Evolutionary conservation across 495 filamentous ascomycete species (phyloP), one percentile per base, ranked within the genome.

Genomic region (Usnea hakonensis): DNA sequence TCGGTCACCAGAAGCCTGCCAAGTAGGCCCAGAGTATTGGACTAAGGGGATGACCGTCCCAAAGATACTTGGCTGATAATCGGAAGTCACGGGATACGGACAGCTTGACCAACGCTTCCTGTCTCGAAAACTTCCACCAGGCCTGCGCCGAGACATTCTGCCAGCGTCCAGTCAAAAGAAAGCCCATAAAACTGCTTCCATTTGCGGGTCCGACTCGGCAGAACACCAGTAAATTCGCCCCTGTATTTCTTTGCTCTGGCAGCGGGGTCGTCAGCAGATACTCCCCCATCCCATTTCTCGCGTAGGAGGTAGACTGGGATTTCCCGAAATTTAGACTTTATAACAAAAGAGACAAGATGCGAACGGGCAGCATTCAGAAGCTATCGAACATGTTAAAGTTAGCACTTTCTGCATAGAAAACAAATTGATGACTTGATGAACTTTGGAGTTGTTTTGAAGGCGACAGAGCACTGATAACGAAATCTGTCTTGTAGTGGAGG

Each of bases 81-180:
- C 7, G 10, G 38, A 35, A 35, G 8, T 61, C 26, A 61, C 2
- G 58, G 60, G 62, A 74, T 77, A 59, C 90, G 79, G 40, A 91
- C 79, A 5, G 85, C 91, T 40, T 82, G 77, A 19, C 91, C 90
- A 21, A 95, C 88, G 69, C 85, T 92, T 33, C 87, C 80, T 17
- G 91, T 96, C 68, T 94, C 87, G 70, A 96, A 95, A 8, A 90
- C 73, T 72, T 95, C 91, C 35, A 94, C 77, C n/a, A 90, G 65
- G 11, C 91, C 91, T 4, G 85, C 80, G 1, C 90, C 90, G 16
- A 92, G 80, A 44, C 87, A 87, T 69, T 94, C 90, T 41, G 84
- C 87, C 19, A 95, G 66, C 14, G 88, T 79, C 89, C 89, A 95
- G 50, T 86, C 84, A 70, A 94, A 95, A 13, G 73, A 75, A 68